phyloP scores from a whole-genome alignment of 768 basidiomycete genomes.

The Suillus discolor region DNA sequence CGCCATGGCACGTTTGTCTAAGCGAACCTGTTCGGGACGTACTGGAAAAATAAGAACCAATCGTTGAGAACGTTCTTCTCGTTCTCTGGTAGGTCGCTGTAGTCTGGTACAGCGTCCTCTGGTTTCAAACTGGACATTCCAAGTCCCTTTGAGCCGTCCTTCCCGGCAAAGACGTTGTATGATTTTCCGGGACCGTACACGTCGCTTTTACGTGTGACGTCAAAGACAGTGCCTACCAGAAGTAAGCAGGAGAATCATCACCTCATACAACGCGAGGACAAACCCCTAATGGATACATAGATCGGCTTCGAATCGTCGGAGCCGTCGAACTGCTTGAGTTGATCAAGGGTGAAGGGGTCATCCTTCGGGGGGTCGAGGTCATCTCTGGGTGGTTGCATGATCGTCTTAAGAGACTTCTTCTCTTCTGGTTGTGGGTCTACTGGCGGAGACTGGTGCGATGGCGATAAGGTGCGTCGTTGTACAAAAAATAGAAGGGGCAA shows the following conservation, averaged over 20 bases:
- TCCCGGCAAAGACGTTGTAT: constrained; percentile 89
- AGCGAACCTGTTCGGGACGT: constrained; percentile 37
- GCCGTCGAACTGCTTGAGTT: constrained; percentile 76
- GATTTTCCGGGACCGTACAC: constrained; percentile 85
- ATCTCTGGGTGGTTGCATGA: constrained; percentile 69
- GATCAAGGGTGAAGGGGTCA: constrained; percentile 71
- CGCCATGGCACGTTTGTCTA: not conserved
- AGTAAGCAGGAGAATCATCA: constrained; percentile 9
- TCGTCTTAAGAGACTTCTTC: constrained; percentile 47
- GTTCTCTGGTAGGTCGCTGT: constrained; percentile 68
- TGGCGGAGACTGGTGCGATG: constrained; percentile 11
- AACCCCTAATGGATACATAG: constrained; percentile 93
- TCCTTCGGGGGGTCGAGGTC: constrained; percentile 74
- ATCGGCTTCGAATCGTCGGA: constrained; percentile 66
- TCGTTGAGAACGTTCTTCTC: constrained; percentile 83
- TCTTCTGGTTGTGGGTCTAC: constrained; percentile 24
- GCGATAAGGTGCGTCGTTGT: constrained; percentile 16
- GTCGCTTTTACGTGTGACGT: constrained; percentile 82
- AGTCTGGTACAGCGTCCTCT: constrained; percentile 89
- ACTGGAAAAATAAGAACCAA: constrained; percentile 89
- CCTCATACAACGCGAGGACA: constrained; percentile 10
- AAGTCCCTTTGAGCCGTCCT: constrained; percentile 87
- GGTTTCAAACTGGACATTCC: constrained; percentile 87
- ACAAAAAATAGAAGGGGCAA: constrained; percentile 34
- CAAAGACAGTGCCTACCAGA: constrained; percentile 80